phyloP scores from a whole-genome alignment of 768 basidiomycete species.

The Collybia mongolica region DNA sequence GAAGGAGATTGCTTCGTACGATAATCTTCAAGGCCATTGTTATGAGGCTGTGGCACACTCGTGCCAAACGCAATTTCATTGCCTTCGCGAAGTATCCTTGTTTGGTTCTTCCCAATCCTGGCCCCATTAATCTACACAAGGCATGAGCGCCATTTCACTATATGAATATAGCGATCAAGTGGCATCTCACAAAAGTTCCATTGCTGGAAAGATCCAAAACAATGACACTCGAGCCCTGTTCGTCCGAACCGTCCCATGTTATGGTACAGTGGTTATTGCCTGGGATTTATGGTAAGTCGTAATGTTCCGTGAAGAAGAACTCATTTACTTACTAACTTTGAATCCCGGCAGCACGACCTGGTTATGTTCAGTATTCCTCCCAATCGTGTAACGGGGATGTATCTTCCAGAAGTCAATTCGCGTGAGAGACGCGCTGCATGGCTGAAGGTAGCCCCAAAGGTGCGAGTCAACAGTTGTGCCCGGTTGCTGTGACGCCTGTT shows the following conservation, averaged over 20 bases:
- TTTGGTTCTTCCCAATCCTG: constrained; percentile 57
- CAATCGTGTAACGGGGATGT: constrained; percentile 48
- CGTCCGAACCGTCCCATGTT: constrained; percentile 55
- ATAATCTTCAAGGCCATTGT: constrained; percentile 63
- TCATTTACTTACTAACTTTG: constrained; percentile 67
- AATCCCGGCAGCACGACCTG: constrained; percentile 60
- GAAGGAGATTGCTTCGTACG: constrained; percentile 37
- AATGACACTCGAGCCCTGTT: constrained; percentile 37
- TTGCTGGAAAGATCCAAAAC: constrained; percentile 66
- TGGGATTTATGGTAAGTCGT: constrained; percentile 17
- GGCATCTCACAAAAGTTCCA: constrained; percentile 62
- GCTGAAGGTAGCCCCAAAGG: constrained; percentile 74
- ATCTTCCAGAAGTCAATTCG: constrained; percentile 65
- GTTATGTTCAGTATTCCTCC: constrained; percentile 50
- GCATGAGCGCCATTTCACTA: neutral
- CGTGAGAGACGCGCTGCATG: constrained; percentile 49
- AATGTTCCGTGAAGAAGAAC: neutral
- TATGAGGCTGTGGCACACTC: constrained; percentile 40
- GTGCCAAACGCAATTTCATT: constrained; percentile 88
- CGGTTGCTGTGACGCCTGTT: constrained; percentile 37
- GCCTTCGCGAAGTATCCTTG: constrained; percentile 66
- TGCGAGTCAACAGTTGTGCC: constrained; percentile 30
- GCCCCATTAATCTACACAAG: constrained; percentile 59
- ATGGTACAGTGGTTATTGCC: constrained; percentile 61
- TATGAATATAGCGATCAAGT: neutral